A percentile compares a stretch with the other conserved stretches of the same genome.
Evolutionary conservation across 208 protist species (phyloP).

Genomic region (Trypanosoma scelopori): DNA sequence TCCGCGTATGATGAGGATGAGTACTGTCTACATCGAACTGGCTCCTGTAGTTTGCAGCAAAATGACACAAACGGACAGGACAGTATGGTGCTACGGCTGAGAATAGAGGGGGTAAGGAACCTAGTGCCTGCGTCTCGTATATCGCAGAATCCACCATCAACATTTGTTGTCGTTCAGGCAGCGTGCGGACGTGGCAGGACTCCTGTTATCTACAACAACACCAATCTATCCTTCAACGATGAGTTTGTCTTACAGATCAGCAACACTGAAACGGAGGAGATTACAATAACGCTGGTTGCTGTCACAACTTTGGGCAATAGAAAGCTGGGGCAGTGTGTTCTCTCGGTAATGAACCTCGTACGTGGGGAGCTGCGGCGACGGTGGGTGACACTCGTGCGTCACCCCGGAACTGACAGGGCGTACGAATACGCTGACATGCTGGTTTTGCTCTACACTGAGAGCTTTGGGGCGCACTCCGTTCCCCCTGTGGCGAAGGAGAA

Average conservation of each 20-base stretch:
- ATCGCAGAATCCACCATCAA: slow-evolving; percentile 29
- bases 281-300: slow-evolving; percentile 66
- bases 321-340: slow-evolving; percentile 67
- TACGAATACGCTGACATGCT: slow-evolving; percentile 72
- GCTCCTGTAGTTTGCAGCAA: background rate
- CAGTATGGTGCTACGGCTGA: slow-evolving; percentile 41
- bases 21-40: background rate
- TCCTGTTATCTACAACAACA: slow-evolving; percentile 35
- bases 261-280: slow-evolving; percentile 56
- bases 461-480: slow-evolving; percentile 46
- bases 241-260: slow-evolving; percentile 72
- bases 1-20: slow-evolving; percentile 19
- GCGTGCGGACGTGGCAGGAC: slow-evolving; percentile 59
- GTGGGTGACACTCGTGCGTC: slow-evolving; percentile 73
- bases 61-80: background rate
- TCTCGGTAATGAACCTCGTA: slow-evolving; percentile 62
- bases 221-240: slow-evolving; percentile 70
- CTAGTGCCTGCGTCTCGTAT: slow-evolving; percentile 27
- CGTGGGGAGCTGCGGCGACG: slow-evolving; percentile 52
- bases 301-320: slow-evolving; percentile 23
- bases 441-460: slow-evolving; percentile 68
- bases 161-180: slow-evolving; percentile 66
- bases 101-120: slow-evolving; percentile 57
- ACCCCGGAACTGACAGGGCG: slow-evolving; percentile 58
- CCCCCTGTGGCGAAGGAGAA: slow-evolving; percentile 52